Percentiles rank a stretch among this genome's conserved stretches.
Conservation (phyloP, 192 early-diverging fungal species). For the Lobosporangium transversale region DNA sequence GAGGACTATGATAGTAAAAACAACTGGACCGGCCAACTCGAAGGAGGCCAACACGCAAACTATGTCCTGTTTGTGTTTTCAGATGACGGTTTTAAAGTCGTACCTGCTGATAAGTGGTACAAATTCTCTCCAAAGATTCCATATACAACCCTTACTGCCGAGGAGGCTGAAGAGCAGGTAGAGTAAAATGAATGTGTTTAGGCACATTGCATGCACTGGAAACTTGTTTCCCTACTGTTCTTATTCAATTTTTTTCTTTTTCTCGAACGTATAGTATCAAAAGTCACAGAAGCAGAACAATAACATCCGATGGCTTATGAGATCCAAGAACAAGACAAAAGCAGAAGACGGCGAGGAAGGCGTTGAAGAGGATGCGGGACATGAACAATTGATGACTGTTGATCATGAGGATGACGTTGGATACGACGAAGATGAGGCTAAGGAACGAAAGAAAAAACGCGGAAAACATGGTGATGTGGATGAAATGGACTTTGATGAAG, state of each 20-base stretch:
- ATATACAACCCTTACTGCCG: slow-evolving; percentile 70
- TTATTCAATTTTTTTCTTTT: slow-evolving; percentile 17
- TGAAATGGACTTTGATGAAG: slow-evolving; percentile 83
- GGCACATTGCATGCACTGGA: too few relatives aligned
- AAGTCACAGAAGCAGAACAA: slow-evolving; percentile 60
- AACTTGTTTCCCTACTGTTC: too few relatives aligned
- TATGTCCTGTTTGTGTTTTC: slow-evolving; percentile 81
- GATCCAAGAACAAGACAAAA: slow-evolving; percentile 49
- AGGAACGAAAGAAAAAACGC: slow-evolving; percentile 33
- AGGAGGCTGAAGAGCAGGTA: slow-evolving; percentile 84
- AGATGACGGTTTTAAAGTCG: slow-evolving; percentile 80
- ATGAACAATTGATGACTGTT: slow-evolving; percentile 54
- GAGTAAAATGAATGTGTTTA: too few relatives aligned
- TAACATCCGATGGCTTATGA: slow-evolving; percentile 65
- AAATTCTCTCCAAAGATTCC: slow-evolving; percentile 76
- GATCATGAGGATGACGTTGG: slow-evolving; percentile 63
- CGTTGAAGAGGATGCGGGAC: slow-evolving; percentile 44
- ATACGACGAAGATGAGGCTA: slow-evolving; percentile 51
- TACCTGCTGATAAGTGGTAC: slow-evolving; percentile 79
- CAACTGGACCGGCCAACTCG: slow-evolving; percentile 71
- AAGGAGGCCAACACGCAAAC: slow-evolving; percentile 75
- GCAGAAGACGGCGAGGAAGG: slow-evolving; percentile 55
- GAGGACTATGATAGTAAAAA: slow-evolving; percentile 79
- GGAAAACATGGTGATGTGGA: slow-evolving; percentile 69
- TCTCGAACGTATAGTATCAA: slow-evolving; percentile 25